Base-by-base conservation (phyloP, 768 basidiomycete genomes). In the Kwoniella botswanensis region DNA sequence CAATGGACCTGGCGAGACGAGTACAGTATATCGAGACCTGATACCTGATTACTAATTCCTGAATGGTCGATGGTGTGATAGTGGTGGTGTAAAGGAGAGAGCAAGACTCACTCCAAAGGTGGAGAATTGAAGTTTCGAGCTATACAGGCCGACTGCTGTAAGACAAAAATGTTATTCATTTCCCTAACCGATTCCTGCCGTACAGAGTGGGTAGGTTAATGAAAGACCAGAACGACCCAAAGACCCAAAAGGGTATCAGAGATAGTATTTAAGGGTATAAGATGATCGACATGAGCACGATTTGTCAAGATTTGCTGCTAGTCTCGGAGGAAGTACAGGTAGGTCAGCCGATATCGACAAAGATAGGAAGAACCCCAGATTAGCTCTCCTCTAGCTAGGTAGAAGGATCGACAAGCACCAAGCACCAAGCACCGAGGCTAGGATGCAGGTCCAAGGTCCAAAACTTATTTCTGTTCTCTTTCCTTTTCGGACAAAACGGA, bases 341-440 rank as follows among this genome's bases (percentile, higher is more conserved):
- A 15, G 46, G 46, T 50, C 13, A 18, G 46, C 18, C 18, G 46
- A 18, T 50, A 18, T 50, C 46, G 46, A 15, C 12, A 13, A 50
- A 50, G 46, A 35, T 35, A 15, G 46, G 46, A 50, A 50, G 46
- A 50, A 13, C 46, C 46, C 46, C 12, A 50, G 18, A 15, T 50
- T 50, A 50, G 46, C 46, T 50, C 46, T 35, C 35, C 35, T 35
- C 35, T 35, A 35, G 35, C 35, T 50, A 50, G 46, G 46, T 59
- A 13, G 57, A n/a, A 6, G n/a, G 59, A 61, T 61, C 59, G 59
- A 43, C 59, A 61, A 61, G 59, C 59, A 61, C 59, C n/a, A 55
- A 55, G n/a, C 13, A 15, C 46, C 18, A 50, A 18, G 21, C 35
- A 35, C 35, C 35, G 35, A 35, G 35, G 35, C 35, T 35, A 35